Conservation (phyloP, 495 filamentous ascomycete species). For the Neurospora sp. region DNA sequence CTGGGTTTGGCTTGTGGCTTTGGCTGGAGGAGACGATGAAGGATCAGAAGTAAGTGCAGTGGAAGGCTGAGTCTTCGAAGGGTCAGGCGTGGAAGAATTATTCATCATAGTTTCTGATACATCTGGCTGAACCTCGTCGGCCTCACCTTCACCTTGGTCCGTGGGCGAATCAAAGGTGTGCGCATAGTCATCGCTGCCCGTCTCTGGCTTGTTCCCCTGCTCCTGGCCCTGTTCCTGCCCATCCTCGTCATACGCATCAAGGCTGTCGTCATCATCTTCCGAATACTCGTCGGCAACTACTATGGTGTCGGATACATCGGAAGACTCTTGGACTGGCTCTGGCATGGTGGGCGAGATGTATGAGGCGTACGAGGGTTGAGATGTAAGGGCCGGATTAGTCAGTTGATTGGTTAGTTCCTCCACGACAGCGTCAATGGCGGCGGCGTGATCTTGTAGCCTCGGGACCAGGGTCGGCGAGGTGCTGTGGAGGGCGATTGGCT, state of each 20-base stretch:
- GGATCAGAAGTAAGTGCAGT: slow-evolving; percentile 17
- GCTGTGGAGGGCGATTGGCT: slow-evolving; percentile 18
- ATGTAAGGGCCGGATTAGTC: not conserved
- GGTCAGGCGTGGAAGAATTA: slow-evolving; percentile 25
- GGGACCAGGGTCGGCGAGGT: slow-evolving; percentile 26
- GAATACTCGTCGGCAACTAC: slow-evolving; percentile 22
- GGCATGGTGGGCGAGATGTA: slow-evolving; percentile 3
- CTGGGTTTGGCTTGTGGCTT: not conserved
- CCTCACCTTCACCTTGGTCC: slow-evolving; percentile 15
- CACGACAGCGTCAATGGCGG: slow-evolving; percentile 6
- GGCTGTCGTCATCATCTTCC: slow-evolving; percentile 22
- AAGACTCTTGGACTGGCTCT: slow-evolving; percentile 3
- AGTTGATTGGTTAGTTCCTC: not conserved
- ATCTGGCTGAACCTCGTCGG: slow-evolving; percentile 28
- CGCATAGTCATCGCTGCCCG: slow-evolving; percentile 37
- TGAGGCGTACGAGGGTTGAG: not conserved
- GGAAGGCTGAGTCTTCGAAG: slow-evolving; percentile 18
- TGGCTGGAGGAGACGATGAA: slow-evolving; percentile 2
- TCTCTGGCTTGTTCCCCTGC: slow-evolving; percentile 11
- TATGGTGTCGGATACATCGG: slow-evolving; percentile 18
- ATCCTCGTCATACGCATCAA: slow-evolving; percentile 24
- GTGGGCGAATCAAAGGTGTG: slow-evolving; percentile 37
- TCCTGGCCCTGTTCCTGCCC: slow-evolving; percentile 5
- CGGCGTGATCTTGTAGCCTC: slow-evolving; percentile 27
- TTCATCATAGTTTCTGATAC: slow-evolving; percentile 28